A percentile compares a stretch with the other conserved stretches of the same genome.
Conservation (phyloP, 805 yeast species). For the Hanseniaspora vineae region DNA sequence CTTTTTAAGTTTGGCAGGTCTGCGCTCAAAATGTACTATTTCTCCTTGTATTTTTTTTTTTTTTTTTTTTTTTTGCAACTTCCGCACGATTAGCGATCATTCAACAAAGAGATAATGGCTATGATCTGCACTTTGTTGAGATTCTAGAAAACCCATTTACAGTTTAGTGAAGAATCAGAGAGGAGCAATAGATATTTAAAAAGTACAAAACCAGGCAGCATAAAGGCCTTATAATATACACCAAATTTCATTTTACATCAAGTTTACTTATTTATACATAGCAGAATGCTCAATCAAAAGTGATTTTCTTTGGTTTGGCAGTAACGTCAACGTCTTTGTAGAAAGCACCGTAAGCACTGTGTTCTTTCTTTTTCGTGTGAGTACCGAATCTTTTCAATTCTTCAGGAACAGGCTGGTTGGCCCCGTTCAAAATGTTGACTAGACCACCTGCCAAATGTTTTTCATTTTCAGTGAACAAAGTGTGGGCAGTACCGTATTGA, state of each 20-base stretch:
- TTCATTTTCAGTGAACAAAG: conserved; percentile 92
- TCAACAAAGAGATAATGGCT: neutral
- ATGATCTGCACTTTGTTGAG: neutral
- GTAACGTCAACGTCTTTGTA: conserved; percentile 82
- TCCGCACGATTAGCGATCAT: no score
- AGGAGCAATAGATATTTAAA: neutral
- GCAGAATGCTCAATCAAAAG: conserved; percentile 38
- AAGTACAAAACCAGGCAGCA: no score
- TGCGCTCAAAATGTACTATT: no score
- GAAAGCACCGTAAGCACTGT: conserved; percentile 96
- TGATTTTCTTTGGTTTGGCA: conserved; percentile 80
- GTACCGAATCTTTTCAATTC: conserved; percentile 92
- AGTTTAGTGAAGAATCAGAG: no score
- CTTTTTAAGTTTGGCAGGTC: no score
- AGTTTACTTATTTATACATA: neutral
- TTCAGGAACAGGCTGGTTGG: conserved; percentile 91
- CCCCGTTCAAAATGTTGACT: conserved; percentile 84
- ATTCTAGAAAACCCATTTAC: neutral
- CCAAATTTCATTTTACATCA: no score
- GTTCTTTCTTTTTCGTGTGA: conserved; percentile 95
- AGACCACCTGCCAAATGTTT: conserved; percentile 92
- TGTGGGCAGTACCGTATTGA: conserved; percentile 85
- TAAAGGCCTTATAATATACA: no score
- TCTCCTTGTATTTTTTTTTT: no score
- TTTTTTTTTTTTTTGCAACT: no score